These are phyloP conservation scores for Penicillium steckii DNA, from an alignment of 495 filamentous ascomycete genomes.

Conservation along the genomic window DNA sequence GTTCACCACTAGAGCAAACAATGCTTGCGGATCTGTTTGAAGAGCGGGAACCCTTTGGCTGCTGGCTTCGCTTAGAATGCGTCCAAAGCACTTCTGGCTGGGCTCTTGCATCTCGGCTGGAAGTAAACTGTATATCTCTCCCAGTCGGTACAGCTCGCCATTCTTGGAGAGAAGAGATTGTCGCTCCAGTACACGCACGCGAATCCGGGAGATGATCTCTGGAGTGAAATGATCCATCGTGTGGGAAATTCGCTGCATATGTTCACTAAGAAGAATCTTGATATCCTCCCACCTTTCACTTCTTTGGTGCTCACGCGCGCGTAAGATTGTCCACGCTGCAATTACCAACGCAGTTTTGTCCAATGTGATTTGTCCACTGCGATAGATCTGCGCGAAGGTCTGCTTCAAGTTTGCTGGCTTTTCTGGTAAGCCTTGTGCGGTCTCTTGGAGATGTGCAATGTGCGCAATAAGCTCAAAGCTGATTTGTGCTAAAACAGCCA, in stretches of 20 bases:
- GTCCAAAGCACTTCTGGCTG: conserved; percentile 24
- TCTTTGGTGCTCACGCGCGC: conserved; percentile 31
- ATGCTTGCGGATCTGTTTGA: conserved; percentile 14
- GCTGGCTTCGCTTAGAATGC: conserved; percentile 14
- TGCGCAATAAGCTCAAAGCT: conserved; percentile 46
- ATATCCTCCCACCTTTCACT: conserved; percentile 32
- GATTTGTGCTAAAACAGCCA: conserved; percentile 42
- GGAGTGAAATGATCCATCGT: conserved; percentile 31
- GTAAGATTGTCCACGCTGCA: conserved; percentile 38
- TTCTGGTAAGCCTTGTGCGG: conserved; percentile 20
- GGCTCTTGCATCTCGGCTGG: conserved; percentile 30
- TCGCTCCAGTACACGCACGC: conserved; percentile 37
- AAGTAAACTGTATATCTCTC: conserved; percentile 33
- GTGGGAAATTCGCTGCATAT: conserved; percentile 35
- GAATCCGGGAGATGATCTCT: conserved; percentile 29
- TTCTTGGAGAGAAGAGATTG: conserved; percentile 34
- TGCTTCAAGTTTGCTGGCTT: conserved; percentile 41
- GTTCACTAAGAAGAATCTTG: conserved; percentile 30
- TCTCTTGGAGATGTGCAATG: conserved; percentile 30
- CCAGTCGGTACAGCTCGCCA: conserved; percentile 38
- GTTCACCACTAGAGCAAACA: conserved; percentile 22
- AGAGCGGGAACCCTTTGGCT: conserved; percentile 22
- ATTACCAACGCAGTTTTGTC: conserved; percentile 43
- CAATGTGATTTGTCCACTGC: conserved; percentile 39
- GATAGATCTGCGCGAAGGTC: conserved; percentile 41